phyloP scores from a whole-genome alignment of 73 alveolate genomes.

The Stentor coeruleus region DNA sequence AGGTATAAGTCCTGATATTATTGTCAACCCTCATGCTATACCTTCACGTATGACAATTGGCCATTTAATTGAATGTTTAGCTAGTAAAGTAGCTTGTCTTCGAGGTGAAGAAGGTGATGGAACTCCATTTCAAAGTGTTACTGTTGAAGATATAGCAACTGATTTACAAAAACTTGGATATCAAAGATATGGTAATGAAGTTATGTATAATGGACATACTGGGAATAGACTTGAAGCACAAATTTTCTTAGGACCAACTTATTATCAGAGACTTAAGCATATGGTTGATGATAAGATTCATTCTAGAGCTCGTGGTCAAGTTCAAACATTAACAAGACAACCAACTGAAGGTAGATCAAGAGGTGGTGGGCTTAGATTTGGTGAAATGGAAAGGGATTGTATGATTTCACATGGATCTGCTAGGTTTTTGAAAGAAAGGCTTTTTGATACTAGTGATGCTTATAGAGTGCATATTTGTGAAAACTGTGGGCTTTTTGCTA shows the following conservation, averaged over 20 bases:
- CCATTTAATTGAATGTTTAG: conserved; percentile 97
- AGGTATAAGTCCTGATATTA: conserved; percentile 95
- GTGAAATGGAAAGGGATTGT: conserved; percentile 99
- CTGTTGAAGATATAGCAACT: conserved; percentile 90
- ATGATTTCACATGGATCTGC: conserved; percentile 98
- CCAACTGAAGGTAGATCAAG: conserved; percentile 99
- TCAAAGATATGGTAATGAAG: conserved; percentile 95
- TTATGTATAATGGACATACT: conserved; percentile 95
- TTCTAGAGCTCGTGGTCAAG: conserved; percentile 94
- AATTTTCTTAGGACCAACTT: conserved; percentile 99
- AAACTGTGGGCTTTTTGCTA: conserved; percentile 88
- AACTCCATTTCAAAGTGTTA: conserved; percentile 96
- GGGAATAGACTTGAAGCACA: conserved; percentile 90
- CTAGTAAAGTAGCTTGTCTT: conserved; percentile 89
- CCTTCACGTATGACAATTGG: conserved; percentile 99
- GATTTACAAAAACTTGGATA: conserved; percentile 91
- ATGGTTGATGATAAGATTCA: conserved; percentile 99
- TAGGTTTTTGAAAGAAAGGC: conserved; percentile 66
- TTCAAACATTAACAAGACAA: conserved; percentile 93
- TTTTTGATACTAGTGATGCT: conserved; percentile 95
- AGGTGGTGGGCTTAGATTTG: conserved; percentile 99
- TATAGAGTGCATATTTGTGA: conserved; percentile 95
- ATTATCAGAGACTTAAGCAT: conserved; percentile 98
- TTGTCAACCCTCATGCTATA: conserved; percentile 99
- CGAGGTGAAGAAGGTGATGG: conserved; percentile 96